Evolutionary conservation across 164 flowering plant species (phyloP), one percentile per base, ranked within the genome.

Genomic region (Vitis cinerea): DNA sequence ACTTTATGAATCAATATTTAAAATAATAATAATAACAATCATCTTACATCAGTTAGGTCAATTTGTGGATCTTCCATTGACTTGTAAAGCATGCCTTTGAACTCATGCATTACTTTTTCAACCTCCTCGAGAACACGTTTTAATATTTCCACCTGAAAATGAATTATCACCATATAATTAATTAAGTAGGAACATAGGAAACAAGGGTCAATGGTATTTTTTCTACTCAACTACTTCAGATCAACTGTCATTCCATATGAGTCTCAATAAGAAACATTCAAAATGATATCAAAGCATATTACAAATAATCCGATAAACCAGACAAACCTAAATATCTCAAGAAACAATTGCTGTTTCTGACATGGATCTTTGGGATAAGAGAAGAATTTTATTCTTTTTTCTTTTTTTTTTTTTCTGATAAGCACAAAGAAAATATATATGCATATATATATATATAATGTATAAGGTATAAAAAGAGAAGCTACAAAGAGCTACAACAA

Each of bases 81-180:
- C 83, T 89, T 93, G 83, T 89, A 93, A 72, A 96, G 97, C 77
- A 74, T 92, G 81, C 85, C 90, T 81, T 89, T 93, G 78, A 96
- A 96, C 77, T 93, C 97, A 13, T 87, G 93, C 95, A 96, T 96
- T 64, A 96, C 91, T 76, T 93, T 93, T 80, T 96, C 99, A 77
- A 92, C 97, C 89, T 96, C 99, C 79, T 93, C 99, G 69, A 96
- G 94, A 62, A 96, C 99, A 69, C 97, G 95, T 79, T 96, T 96
- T 31, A 96, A 78, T 77, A 96, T 90, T 66, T 97, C 97, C 61
- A 93, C 95, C 99, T 96, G 90, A 79, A 78, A 77, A 63, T 30
- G 56, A 72, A 30, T 44, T 51, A 31, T 4, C 10, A 37, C 50
- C 9, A 59, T 10, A 14, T 61, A 15, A 58, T 50, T 50, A 53